phyloP scores from a whole-genome alignment of 768 basidiomycete species.

The Lentinula sp. region DNA sequence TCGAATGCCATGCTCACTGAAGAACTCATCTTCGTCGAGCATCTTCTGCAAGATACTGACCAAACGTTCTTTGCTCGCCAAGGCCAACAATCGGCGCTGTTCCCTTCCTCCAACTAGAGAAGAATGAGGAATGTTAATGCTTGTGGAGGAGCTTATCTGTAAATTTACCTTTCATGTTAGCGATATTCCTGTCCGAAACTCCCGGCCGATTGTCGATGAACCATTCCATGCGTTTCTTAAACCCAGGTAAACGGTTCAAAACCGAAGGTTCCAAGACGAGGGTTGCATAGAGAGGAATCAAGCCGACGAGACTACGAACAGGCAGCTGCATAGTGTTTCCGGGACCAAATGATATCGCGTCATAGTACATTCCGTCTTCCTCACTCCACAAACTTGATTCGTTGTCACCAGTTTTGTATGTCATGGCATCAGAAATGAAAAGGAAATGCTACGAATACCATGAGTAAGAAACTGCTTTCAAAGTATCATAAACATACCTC shows the following conservation, averaged over 20 bases:
- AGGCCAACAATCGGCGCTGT: conserved; percentile 80
- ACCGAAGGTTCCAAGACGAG: conserved; percentile 87
- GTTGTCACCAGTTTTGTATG: conserved; percentile 73
- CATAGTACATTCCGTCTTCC: conserved; percentile 97
- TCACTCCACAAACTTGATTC: conserved; percentile 92
- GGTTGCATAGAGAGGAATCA: conserved; percentile 95
- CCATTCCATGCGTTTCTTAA: conserved; percentile 99
- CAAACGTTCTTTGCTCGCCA: conserved; percentile 89
- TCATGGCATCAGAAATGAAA: conserved; percentile 99
- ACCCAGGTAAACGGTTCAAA: conserved; percentile 90
- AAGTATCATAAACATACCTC: conserved; percentile 41
- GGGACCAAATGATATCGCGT: conserved; percentile 86
- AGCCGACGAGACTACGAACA: conserved; percentile 91
- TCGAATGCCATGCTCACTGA: conserved; percentile 92
- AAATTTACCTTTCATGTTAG: conserved; percentile 75
- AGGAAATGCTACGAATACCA: conserved; percentile 72
- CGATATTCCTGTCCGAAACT: conserved; percentile 87
- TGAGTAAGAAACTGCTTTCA: background rate
- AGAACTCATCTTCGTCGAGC: conserved; percentile 95
- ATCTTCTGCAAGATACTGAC: conserved; percentile 89
- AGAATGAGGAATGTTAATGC: background rate
- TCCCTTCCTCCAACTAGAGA: conserved; percentile 58
- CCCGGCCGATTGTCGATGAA: conserved; percentile 92
- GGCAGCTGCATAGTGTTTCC: conserved; percentile 86
- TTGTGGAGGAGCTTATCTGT: conserved; percentile 17